A percentile compares a stretch with the other conserved stretches of the same genome.
Evolutionary conservation across 2,329 filamentous ascomycete species (phyloP).

Genomic region (Fusarium nygamai): DNA sequence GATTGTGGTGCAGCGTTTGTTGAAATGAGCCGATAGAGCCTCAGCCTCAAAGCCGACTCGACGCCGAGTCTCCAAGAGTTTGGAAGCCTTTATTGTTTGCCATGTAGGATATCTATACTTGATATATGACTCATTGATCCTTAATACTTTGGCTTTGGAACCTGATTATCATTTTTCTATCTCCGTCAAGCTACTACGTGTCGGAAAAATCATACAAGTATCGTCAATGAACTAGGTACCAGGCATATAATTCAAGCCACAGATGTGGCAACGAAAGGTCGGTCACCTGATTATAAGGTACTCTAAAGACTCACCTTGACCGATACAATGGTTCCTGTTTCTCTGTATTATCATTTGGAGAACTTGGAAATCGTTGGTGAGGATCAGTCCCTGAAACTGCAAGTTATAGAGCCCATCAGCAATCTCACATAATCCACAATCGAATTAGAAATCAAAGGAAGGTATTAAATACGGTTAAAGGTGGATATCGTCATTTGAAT

Average conservation of each 20-base stretch:
- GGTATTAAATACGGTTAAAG: accelerated
- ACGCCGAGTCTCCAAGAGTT: no score
- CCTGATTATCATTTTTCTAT: no score
- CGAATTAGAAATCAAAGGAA: accelerated
- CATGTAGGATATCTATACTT: no score
- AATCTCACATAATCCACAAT: neutral
- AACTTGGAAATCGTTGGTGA: neutral
- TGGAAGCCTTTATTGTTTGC: no score
- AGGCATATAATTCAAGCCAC: neutral
- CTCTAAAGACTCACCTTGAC: no score
- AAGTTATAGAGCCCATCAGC: accelerated
- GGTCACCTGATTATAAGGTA: neutral
- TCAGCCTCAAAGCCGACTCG: no score
- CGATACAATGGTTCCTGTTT: neutral
- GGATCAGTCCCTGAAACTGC: neutral
- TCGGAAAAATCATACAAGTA: neutral
- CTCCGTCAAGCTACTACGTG: no score
- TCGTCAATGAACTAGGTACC: neutral
- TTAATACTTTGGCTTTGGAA: no score
- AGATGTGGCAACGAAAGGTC: neutral
- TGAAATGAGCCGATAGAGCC: neutral
- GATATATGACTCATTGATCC: no score
- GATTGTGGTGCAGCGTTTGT: accelerated
- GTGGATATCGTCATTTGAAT: accelerated
- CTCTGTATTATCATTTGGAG: neutral